Evolutionary conservation across 2,329 filamentous ascomycete genomes (phyloP), one percentile per base, ranked within the genome.

Genomic region (Diaporthe helianthi): DNA sequence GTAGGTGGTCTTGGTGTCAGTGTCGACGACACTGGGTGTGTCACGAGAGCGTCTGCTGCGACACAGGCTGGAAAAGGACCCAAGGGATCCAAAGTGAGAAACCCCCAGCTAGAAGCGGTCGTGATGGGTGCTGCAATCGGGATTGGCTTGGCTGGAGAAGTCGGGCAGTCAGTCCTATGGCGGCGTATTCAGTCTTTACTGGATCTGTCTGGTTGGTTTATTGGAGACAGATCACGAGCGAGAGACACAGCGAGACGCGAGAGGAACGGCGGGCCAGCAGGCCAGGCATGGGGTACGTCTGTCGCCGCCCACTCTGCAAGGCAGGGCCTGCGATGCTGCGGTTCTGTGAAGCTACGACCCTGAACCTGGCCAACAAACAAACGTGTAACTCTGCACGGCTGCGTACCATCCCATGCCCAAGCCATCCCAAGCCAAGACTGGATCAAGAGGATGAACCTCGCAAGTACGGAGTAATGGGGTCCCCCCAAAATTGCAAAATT

Each of bases 81-180:
- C 38, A 41, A 41, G 29, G 41, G 26, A 33, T 3, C 26, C 58
- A 15, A 49, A 49, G n/a, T 12, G 19, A 36, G 26, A 53, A 46
- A n/a, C n/a, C 38, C 64, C 29, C 17, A 26, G 52, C 52, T 49
- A 24, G 36, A 67, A 58, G 64, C 64, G 52, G 64, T 10, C 53
- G 15, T 22, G 64, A 67, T 67, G 64, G 26, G 36, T 33, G 49
- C 63, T 65, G 64, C 64, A 47, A 29, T 58, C 64, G 64, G 64
- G 64, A 66, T 19, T 66, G 64, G 64, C 33, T 46, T 29, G 64
- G 51, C 41, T 46, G 41, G 33, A 51, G 24, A 36, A 26, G 26
- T 61, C 66, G 53, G 52, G 65, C 65, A 69, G 65, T 71, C 65
- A 69, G 65, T 71, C 52, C 29, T 44, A 69, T 71, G 38, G 64